These are phyloP conservation scores for Cercospora sp. DNA, from an alignment of 2,329 filamentous ascomycete genomes.

Conservation along the genomic window DNA sequence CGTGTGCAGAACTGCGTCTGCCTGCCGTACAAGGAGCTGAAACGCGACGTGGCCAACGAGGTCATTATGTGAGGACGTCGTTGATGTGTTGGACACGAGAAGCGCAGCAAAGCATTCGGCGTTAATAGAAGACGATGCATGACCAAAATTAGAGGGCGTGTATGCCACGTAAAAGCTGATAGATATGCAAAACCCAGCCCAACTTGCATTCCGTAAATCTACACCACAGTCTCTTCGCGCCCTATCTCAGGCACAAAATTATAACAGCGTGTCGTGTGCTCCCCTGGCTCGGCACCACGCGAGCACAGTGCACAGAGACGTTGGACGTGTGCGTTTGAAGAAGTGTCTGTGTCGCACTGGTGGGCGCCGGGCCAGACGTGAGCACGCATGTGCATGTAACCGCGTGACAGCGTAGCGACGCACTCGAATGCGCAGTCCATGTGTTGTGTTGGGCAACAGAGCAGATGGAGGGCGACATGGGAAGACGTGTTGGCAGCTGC, in stretches of 20 bases:
- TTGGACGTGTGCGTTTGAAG: neutral
- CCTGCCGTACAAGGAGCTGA: slow-evolving; percentile 95
- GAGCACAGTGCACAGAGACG: neutral
- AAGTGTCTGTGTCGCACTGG: neutral
- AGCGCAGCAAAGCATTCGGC: slow-evolving; percentile 4
- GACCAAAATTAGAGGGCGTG: neutral
- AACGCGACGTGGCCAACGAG: slow-evolving; percentile 81
- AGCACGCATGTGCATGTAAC: neutral
- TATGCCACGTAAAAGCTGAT: neutral
- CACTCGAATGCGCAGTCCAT: neutral
- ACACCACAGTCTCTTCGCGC: neutral
- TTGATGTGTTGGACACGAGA: neutral
- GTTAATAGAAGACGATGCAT: neutral
- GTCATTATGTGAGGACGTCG: slow-evolving; percentile 76
- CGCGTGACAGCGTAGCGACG: neutral
- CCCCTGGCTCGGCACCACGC: neutral
- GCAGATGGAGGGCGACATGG: neutral
- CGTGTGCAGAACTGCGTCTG: slow-evolving; percentile 97
- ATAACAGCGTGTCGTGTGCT: neutral
- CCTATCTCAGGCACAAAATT: neutral
- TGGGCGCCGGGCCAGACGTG: neutral
- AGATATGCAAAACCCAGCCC: neutral
- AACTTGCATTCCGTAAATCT: neutral
- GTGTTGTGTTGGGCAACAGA: neutral
- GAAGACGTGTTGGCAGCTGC: neutral